Evolutionary conservation across 306 rosid genomes (phyloP).

Genomic region (Heteromeles arbutifolia): DNA sequence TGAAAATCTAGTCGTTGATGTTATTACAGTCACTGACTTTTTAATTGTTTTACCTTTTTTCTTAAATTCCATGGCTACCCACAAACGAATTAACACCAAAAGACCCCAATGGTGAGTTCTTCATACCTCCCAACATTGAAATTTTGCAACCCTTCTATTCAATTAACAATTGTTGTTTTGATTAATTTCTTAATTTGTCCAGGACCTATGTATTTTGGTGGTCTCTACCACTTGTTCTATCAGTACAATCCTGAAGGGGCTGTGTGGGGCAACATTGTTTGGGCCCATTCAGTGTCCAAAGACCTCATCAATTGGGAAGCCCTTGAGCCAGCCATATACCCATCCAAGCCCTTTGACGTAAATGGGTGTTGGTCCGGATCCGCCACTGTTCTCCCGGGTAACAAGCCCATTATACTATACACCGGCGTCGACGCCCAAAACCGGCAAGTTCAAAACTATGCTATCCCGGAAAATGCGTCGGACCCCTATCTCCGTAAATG

Average conservation of each 20-base stretch:
- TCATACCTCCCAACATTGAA: not conserved
- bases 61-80: slow-evolving; percentile 1
- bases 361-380: slow-evolving; percentile 94
- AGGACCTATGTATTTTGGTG: slow-evolving; percentile 76
- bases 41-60: not conserved
- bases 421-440: slow-evolving; percentile 48
- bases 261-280: slow-evolving; percentile 89
- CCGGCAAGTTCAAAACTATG: slow-evolving; percentile 62
- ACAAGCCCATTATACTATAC: slow-evolving; percentile 63
- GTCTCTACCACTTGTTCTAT: slow-evolving; percentile 75
- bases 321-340: slow-evolving; percentile 49
- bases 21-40: slow-evolving; percentile 1
- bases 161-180: not conserved
- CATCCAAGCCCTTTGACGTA: slow-evolving; percentile 65
- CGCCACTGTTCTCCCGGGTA: slow-evolving; percentile 56
- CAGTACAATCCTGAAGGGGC: slow-evolving; percentile 86
- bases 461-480: slow-evolving; percentile 48
- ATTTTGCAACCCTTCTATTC: not conserved
- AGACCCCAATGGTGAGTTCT: slow-evolving; percentile 79
- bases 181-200: not conserved
- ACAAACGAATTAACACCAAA: slow-evolving; percentile 9
- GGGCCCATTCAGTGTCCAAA: slow-evolving; percentile 85
- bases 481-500: slow-evolving; percentile 57
- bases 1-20: too few species aligned
- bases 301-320: slow-evolving; percentile 71